These are phyloP conservation scores for Alternaria sp. DNA, from an alignment of 2,329 filamentous ascomycete species.

Conservation along the genomic window DNA sequence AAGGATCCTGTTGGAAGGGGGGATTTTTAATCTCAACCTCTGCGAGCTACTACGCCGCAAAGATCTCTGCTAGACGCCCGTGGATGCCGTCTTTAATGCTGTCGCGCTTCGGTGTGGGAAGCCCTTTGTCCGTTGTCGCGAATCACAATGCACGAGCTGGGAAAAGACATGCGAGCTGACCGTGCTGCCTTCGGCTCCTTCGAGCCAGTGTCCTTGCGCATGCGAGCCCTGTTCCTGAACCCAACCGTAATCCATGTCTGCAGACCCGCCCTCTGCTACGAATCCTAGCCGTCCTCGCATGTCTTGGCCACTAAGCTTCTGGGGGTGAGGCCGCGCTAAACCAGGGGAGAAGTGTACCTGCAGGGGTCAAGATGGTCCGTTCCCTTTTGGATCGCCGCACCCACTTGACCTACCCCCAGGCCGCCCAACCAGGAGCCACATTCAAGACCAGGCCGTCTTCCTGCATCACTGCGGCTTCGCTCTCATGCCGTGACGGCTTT, in stretches of 20 bases:
- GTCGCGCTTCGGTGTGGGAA: slow-evolving; percentile 13
- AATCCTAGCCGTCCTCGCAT: slow-evolving; percentile 29
- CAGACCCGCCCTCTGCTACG: slow-evolving; percentile 26
- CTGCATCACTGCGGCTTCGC: slow-evolving; percentile 26
- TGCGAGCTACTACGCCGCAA: slow-evolving; percentile 8
- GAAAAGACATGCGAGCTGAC: slow-evolving; percentile 3
- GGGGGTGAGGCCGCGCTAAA: slow-evolving; percentile 27
- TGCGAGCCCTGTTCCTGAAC: slow-evolving; percentile 33
- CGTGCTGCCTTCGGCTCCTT: slow-evolving; percentile 16
- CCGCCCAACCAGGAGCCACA: slow-evolving; percentile 38
- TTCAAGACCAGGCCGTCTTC: slow-evolving; percentile 31
- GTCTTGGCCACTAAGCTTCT: slow-evolving; percentile 28
- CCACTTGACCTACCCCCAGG: slow-evolving; percentile 22
- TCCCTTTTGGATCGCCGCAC: slow-evolving; percentile 38
- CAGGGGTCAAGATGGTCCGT: slow-evolving; percentile 34
- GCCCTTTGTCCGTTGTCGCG: slow-evolving; percentile 10
- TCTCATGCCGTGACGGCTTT: slow-evolving; percentile 34
- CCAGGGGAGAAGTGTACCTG: slow-evolving; percentile 23
- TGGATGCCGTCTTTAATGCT: neutral
- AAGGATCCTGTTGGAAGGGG: slow-evolving; percentile 3
- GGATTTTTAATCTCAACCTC: neutral
- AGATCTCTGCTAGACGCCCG: slow-evolving; percentile 6
- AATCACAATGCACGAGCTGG: slow-evolving; percentile 23
- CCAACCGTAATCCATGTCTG: slow-evolving; percentile 26
- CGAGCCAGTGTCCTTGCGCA: slow-evolving; percentile 29